Evolutionary conservation across 2,329 filamentous ascomycete species (phyloP).

Genomic region (Venturia aucupariae): DNA sequence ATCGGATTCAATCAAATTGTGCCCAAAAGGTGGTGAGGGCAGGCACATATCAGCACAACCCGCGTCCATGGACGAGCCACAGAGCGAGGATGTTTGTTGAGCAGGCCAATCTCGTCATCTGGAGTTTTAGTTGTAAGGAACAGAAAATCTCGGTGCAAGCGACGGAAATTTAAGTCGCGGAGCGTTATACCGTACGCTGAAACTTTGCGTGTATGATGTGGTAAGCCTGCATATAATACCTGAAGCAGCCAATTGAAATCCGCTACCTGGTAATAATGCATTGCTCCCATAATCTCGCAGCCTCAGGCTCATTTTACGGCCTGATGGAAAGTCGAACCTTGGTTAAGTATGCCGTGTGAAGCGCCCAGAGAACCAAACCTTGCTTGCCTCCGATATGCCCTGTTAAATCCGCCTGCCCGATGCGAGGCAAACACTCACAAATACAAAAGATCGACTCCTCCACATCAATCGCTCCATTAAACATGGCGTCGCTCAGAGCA

Average conservation of each 20-base stretch:
- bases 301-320: no score
- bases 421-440: neutral
- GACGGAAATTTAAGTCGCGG: neutral
- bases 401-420: neutral
- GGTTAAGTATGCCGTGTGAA: no score
- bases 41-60: conserved; percentile 13
- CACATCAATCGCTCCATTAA: neutral
- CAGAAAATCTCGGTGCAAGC: neutral
- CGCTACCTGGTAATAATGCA: neutral
- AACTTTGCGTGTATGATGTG: neutral
- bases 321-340: no score
- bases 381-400: no score
- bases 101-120: conserved; percentile 12
- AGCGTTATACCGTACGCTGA: neutral
- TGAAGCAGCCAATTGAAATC: neutral
- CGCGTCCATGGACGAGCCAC: neutral
- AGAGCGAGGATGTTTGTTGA: conserved; percentile 8
- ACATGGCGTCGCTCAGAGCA: conserved; percentile 32
- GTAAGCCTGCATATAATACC: neutral
- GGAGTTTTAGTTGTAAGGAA: conserved; percentile 11
- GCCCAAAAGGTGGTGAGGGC: conserved; percentile 12
- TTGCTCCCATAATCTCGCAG: neutral
- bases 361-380: no score
- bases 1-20: conserved; percentile 14
- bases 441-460: no score